These are phyloP conservation scores for Scenedesmus sp. DNA, from an alignment of 163 green algal genomes.

Conservation along the genomic window DNA sequence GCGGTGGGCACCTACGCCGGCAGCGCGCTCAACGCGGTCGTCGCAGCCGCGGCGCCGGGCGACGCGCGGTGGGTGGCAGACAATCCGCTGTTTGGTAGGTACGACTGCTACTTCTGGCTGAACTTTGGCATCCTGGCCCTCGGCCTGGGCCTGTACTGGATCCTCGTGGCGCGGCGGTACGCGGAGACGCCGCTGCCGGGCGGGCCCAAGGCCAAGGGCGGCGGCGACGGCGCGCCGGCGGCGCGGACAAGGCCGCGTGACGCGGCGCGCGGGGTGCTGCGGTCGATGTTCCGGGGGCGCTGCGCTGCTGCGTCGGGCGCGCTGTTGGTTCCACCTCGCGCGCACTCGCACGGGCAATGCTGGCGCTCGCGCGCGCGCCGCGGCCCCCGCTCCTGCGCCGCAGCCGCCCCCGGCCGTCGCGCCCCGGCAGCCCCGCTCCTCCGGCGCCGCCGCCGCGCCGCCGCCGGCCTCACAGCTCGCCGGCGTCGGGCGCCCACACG, in stretches of 20 bases:
- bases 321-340: no score
- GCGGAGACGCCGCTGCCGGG: neutral
- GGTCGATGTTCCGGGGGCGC: no score
- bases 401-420: no score
- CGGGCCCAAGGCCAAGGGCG: neutral
- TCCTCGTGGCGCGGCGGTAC: slow-evolving; percentile 13
- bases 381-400: no score
- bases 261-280: no score
- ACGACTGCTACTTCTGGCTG: slow-evolving; percentile 43
- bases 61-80: slow-evolving; percentile 36
- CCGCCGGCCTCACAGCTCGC: slow-evolving; percentile 39
- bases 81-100: slow-evolving; percentile 38
- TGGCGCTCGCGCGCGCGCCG: no score
- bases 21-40: slow-evolving; percentile 26
- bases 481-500: slow-evolving; percentile 58
- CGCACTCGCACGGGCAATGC: no score
- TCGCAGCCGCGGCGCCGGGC: slow-evolving; percentile 2
- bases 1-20: slow-evolving; percentile 35
- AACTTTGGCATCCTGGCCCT: slow-evolving; percentile 16
- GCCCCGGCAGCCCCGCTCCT: no score
- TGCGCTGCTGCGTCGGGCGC: no score
- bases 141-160: slow-evolving; percentile 11
- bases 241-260: no score
- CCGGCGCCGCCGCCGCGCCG: neutral
- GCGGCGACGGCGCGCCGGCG: no score